Evolutionary conservation across 331 rosid species (phyloP).

Genomic region (Saraca asoca): DNA sequence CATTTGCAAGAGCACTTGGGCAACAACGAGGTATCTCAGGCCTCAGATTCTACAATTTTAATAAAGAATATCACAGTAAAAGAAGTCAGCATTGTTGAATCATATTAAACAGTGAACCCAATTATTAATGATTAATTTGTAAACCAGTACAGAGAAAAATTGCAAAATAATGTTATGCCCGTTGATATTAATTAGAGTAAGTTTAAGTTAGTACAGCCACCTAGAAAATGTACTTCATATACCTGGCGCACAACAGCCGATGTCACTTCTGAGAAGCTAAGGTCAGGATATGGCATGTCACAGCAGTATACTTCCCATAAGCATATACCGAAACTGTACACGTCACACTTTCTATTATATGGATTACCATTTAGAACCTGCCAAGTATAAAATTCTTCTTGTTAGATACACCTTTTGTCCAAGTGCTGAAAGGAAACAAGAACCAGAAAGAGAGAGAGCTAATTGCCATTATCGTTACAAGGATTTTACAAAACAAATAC

Average conservation of each 20-base stretch:
- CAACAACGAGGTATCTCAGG: slow-evolving; percentile 98
- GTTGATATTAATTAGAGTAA: neutral
- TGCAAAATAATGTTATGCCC: too few species aligned
- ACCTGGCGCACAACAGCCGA: slow-evolving; percentile 98
- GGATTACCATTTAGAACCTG: slow-evolving; percentile 98
- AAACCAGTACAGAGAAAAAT: too few species aligned
- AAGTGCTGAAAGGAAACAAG: slow-evolving; percentile 21
- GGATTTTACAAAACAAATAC: too few species aligned
- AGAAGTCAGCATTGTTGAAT: neutral
- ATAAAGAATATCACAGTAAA: slow-evolving; percentile 12
- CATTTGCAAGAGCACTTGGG: slow-evolving; percentile 88
- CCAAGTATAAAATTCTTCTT: slow-evolving; percentile 37
- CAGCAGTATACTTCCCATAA: slow-evolving; percentile 98
- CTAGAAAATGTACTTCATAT: slow-evolving; percentile 24
- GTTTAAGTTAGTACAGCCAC: slow-evolving; percentile 27
- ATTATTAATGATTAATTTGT: too few species aligned
- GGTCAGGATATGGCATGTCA: slow-evolving; percentile 99
- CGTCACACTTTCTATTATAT: slow-evolving; percentile 93
- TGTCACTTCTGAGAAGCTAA: slow-evolving; percentile 93
- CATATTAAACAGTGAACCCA: neutral
- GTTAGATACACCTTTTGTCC: slow-evolving; percentile 28
- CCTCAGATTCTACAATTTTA: slow-evolving; percentile 82
- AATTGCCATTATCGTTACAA: too few species aligned
- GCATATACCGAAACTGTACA: slow-evolving; percentile 96
- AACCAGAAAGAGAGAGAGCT: too few species aligned